These are phyloP conservation scores for Sutorius eximius DNA, from an alignment of 1,284 basidiomycete genomes.

Conservation along the genomic window DNA sequence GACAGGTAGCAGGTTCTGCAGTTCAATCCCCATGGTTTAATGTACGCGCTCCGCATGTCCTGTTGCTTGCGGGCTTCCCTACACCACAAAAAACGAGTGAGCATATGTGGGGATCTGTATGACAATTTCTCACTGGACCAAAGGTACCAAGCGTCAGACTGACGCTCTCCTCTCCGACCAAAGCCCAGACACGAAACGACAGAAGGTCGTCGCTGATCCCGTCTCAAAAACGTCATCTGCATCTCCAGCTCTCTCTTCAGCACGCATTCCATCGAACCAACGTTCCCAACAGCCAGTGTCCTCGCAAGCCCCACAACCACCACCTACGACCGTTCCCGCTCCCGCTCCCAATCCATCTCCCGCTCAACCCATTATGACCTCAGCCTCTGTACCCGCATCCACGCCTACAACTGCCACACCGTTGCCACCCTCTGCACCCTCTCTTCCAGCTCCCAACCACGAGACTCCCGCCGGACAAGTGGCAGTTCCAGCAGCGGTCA, in stretches of 20 bases:
- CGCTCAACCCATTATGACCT: conserved; percentile 7
- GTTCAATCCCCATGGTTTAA: conserved; percentile 56
- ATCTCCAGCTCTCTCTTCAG: conserved; percentile 29
- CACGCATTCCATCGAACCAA: conserved; percentile 18
- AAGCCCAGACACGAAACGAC: conserved; percentile 35
- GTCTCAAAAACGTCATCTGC: conserved; percentile 20
- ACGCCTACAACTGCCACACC: conserved; percentile 12
- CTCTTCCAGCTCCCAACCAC: background rate
- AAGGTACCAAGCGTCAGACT: conserved; percentile 31
- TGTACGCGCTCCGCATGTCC: conserved; percentile 44
- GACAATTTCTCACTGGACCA: conserved; percentile 15
- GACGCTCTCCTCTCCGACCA: conserved; percentile 22
- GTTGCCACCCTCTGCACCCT: conserved; percentile 8
- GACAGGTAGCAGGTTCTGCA: conserved; percentile 39
- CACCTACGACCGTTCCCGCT: conserved; percentile 1
- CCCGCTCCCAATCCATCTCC: conserved; percentile 15
- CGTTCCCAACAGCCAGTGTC: conserved; percentile 15
- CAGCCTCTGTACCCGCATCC: conserved; percentile 6
- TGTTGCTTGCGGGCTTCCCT: conserved; percentile 53
- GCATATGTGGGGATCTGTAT: background rate
- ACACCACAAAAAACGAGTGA: conserved; percentile 41
- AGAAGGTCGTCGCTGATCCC: conserved; percentile 26
- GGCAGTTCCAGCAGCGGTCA: conserved; percentile 9
- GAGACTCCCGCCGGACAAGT: conserved; percentile 20
- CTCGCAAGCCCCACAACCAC: conserved; percentile 14